Percentiles rank a stretch among this genome's conserved stretches.
phyloP scores from a whole-genome alignment of 2,329 filamentous ascomycete genomes.

The Phialophora macrospora region DNA sequence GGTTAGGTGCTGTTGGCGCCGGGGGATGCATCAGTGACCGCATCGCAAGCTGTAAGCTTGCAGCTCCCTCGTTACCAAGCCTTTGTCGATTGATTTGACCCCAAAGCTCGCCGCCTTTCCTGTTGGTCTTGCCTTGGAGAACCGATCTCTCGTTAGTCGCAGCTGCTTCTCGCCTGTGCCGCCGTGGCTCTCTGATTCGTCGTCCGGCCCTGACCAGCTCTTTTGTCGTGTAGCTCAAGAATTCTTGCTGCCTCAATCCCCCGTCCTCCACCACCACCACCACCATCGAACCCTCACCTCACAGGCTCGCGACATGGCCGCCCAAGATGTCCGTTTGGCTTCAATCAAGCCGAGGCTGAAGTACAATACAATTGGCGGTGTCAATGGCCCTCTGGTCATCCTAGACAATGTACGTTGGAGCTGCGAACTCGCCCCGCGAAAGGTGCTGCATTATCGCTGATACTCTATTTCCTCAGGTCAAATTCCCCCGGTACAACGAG shows the following conservation, averaged over 20 bases:
- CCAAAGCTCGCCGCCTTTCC: constrained; percentile 23
- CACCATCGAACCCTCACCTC: constrained; percentile 13
- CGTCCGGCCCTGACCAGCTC: constrained; percentile 18
- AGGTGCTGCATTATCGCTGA: constrained; percentile 33
- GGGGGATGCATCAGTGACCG: constrained; percentile 5
- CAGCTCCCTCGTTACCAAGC: constrained; percentile 4
- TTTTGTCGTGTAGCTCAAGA: constrained; percentile 13
- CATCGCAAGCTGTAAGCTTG: constrained; percentile 11
- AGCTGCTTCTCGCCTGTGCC: constrained; percentile 26
- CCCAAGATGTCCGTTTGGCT: constrained; percentile 54
- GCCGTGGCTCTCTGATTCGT: constrained; percentile 29
- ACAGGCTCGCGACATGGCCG: constrained; percentile 38
- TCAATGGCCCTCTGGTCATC: constrained; percentile 97
- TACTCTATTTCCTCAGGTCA: constrained; percentile 67
- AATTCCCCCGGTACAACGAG: constrained; percentile 96
- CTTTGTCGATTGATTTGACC: constrained; percentile 5
- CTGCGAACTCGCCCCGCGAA: constrained; percentile 4
- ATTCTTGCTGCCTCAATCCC: constrained; percentile 27
- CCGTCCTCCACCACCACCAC: constrained; percentile 3
- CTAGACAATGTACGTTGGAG: constrained; percentile 79
- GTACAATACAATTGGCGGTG: constrained; percentile 98
- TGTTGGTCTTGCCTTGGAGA: constrained; percentile 7
- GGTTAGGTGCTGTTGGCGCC: neutral
- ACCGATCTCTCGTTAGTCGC: constrained; percentile 11
- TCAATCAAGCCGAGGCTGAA: constrained; percentile 73